Conservation (phyloP, 1,284 basidiomycete species). For the Cryptococcus sp. region DNA sequence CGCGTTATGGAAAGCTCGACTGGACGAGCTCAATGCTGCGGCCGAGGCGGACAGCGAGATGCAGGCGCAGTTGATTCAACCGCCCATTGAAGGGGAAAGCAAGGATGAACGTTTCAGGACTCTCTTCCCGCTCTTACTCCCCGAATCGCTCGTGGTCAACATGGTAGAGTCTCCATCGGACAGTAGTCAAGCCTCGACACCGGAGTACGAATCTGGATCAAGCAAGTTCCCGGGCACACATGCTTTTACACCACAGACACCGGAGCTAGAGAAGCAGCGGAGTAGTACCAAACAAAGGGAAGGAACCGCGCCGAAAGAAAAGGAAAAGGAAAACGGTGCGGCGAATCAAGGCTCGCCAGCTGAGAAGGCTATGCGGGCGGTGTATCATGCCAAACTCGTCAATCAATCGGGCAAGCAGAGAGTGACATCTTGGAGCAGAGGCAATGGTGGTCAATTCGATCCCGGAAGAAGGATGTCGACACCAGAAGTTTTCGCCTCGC, state of each 20-base stretch:
- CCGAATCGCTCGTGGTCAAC: conserved; percentile 26
- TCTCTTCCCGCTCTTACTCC: conserved; percentile 54
- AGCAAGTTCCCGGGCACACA: not conserved
- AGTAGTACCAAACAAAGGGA: not conserved
- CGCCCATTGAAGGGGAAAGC: conserved; percentile 29
- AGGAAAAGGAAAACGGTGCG: not conserved
- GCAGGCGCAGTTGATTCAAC: conserved; percentile 27
- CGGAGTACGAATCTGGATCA: not conserved
- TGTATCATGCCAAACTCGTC: conserved; percentile 36
- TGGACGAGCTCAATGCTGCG: conserved; percentile 52
- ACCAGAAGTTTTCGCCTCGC: no score
- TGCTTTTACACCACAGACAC: not conserved
- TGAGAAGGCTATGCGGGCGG: conserved; percentile 36
- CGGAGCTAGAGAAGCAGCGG: no score
- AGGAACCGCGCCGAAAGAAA: not conserved
- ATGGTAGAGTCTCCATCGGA: not conserved
- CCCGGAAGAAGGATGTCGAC: not conserved
- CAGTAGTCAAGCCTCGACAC: not conserved
- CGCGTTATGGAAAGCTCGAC: conserved; percentile 63
- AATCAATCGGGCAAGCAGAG: conserved; percentile 14
- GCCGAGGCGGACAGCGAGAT: conserved; percentile 13
- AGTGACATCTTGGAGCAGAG: conserved; percentile 16
- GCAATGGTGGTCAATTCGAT: not conserved
- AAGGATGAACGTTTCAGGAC: conserved; percentile 49
- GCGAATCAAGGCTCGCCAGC: conserved; percentile 15